Conservation (phyloP, 192 early-diverging fungal species). For the Podila epigama region DNA sequence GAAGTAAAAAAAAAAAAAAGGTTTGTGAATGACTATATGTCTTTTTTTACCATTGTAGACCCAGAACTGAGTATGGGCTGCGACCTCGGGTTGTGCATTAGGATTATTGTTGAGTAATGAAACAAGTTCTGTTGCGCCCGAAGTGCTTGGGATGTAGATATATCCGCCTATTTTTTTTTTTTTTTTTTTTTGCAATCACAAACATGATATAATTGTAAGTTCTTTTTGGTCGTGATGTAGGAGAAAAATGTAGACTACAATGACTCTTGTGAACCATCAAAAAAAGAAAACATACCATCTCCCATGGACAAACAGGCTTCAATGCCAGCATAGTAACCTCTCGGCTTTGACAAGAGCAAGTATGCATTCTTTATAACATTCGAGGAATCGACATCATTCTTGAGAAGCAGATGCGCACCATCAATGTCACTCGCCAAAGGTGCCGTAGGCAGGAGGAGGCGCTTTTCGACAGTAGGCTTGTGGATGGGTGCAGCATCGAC, state of each 20-base stretch:
- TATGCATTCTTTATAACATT: slow-evolving; percentile 10
- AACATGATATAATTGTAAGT: no score
- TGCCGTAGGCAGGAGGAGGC: not conserved
- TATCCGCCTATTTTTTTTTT: not conserved
- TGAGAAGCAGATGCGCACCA: slow-evolving; percentile 18
- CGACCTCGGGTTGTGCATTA: not conserved
- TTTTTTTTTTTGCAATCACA: no score
- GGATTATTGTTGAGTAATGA: slow-evolving; percentile 4
- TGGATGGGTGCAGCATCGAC: slow-evolving; percentile 6
- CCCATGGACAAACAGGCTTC: slow-evolving; percentile 6
- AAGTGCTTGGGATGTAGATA: not conserved
- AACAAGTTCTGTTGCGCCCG: not conserved
- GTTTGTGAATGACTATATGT: not conserved
- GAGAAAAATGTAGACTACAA: no score
- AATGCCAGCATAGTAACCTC: slow-evolving; percentile 5
- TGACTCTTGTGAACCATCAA: no score
- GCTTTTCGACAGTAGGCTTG: slow-evolving; percentile 4
- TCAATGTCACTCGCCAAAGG: slow-evolving; percentile 11
- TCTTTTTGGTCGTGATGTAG: no score
- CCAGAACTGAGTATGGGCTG: slow-evolving; percentile 4
- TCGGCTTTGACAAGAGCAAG: slow-evolving; percentile 16
- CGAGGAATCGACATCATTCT: slow-evolving; percentile 22
- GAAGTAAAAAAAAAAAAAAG: not conserved
- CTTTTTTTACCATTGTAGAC: slow-evolving; percentile 1
- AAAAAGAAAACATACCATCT: slow-evolving; percentile 1